Evolutionary conservation across 768 basidiomycete species (phyloP).

Genomic region (Grammothele lineata): DNA sequence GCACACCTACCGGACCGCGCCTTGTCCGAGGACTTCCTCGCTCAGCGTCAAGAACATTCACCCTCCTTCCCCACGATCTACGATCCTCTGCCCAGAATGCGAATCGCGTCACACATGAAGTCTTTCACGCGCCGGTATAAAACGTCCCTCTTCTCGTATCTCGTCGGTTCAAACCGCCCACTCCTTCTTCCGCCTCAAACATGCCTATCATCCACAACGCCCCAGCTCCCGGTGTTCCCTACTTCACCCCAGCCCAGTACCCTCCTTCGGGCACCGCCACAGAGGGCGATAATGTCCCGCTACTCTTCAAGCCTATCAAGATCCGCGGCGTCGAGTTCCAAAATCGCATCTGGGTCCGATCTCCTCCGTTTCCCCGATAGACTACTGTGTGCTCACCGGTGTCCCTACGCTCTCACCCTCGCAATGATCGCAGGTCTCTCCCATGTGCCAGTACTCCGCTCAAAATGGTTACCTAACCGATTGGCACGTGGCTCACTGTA

Average conservation of each 20-base stretch:
- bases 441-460: slow-evolving; percentile 58
- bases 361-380: neutral
- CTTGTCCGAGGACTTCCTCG: too few species aligned
- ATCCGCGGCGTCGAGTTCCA: slow-evolving; percentile 30
- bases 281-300: slow-evolving; percentile 36
- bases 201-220: slow-evolving; percentile 24
- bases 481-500: slow-evolving; percentile 54
- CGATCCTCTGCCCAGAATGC: too few species aligned
- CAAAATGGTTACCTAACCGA: slow-evolving; percentile 46
- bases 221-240: slow-evolving; percentile 38
- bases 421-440: slow-evolving; percentile 36
- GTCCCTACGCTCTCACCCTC: neutral
- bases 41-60: too few species aligned
- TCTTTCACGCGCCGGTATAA: too few species aligned
- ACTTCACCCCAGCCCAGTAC: slow-evolving; percentile 44
- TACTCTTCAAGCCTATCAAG: slow-evolving; percentile 52
- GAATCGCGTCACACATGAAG: too few species aligned
- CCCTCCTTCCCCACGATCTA: too few species aligned
- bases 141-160: too few species aligned
- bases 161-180: too few species aligned
- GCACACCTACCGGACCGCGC: too few species aligned
- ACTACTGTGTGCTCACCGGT: neutral
- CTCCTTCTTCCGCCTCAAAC: too few species aligned
- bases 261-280: slow-evolving; percentile 41
- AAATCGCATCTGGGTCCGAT: slow-evolving; percentile 25